Evolutionary conservation across 768 basidiomycete species (phyloP).

Genomic region (Suillus spraguei): DNA sequence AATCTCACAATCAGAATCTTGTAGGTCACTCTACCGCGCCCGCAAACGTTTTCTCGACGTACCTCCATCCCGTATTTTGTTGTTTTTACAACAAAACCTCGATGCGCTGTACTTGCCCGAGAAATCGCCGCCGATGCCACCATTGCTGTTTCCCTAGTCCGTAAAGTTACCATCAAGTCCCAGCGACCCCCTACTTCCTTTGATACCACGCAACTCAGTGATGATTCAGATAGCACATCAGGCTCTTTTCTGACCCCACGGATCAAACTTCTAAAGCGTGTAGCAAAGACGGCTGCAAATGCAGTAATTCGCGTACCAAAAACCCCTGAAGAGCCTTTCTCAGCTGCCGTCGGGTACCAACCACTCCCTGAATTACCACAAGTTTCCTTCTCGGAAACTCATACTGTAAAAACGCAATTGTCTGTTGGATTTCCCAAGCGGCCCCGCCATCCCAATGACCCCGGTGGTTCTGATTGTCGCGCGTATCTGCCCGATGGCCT

Average conservation of each 20-base stretch:
- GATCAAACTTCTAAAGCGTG: slow-evolving; percentile 32
- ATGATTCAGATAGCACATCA: slow-evolving; percentile 38
- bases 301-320: slow-evolving; percentile 14
- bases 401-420: slow-evolving; percentile 42
- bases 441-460: slow-evolving; percentile 43
- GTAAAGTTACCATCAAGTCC: slow-evolving; percentile 54
- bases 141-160: slow-evolving; percentile 65
- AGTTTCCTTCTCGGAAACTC: slow-evolving; percentile 21
- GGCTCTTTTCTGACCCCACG: slow-evolving; percentile 15
- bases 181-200: slow-evolving; percentile 45
- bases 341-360: slow-evolving; percentile 20
- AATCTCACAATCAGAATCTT: slow-evolving; percentile 8
- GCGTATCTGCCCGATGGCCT: slow-evolving; percentile 67
- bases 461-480: slow-evolving; percentile 49
- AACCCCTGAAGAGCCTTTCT: slow-evolving; percentile 13
- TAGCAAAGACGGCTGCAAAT: slow-evolving; percentile 30
- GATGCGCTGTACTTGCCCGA: slow-evolving; percentile 53
- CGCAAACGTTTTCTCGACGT: slow-evolving; percentile 60
- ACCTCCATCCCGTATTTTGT: slow-evolving; percentile 72
- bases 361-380: slow-evolving; percentile 29
- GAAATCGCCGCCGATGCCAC: slow-evolving; percentile 76
- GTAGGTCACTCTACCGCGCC: slow-evolving; percentile 67
- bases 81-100: slow-evolving; percentile 67
- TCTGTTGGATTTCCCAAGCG: slow-evolving; percentile 74
- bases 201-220: slow-evolving; percentile 49